Conservation (phyloP, 2,329 filamentous ascomycete species). For the Knoxdaviesia proteae region DNA sequence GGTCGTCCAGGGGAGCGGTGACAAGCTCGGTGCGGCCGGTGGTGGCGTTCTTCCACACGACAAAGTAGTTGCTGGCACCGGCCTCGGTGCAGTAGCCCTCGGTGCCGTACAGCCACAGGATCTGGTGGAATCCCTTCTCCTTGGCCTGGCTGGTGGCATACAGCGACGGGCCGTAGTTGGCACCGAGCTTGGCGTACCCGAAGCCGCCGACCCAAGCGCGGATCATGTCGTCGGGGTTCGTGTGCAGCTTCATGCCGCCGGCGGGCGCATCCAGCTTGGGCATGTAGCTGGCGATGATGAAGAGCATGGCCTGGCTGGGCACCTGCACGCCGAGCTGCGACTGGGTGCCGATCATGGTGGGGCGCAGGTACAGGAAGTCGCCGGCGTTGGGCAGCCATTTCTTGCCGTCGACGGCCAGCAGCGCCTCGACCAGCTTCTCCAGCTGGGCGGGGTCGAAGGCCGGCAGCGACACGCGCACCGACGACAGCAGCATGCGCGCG, state of each 20-base stretch:
- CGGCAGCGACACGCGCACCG: constrained; percentile 51
- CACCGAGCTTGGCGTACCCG: constrained; percentile 78
- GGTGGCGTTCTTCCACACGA: constrained; percentile 51
- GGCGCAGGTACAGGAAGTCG: constrained; percentile 64
- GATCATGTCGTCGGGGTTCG: constrained; percentile 61
- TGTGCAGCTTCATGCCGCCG: constrained; percentile 53
- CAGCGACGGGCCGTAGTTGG: constrained; percentile 77
- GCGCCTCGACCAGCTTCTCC: constrained; percentile 49
- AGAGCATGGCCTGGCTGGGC: constrained; percentile 71
- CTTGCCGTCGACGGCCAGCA: constrained; percentile 51
- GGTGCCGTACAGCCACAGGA: constrained; percentile 78
- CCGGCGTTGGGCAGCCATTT: constrained; percentile 64
- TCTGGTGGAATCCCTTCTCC: constrained; percentile 59
- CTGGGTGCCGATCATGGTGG: constrained; percentile 70
- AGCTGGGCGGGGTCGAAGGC: constrained; percentile 50
- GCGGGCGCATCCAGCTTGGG: constrained; percentile 27
- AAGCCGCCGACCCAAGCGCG: constrained; percentile 88
- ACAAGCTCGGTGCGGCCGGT: constrained; percentile 45
- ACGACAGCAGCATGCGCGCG: constrained; percentile 38
- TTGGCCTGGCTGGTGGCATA: constrained; percentile 59
- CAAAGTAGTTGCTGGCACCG: constrained; percentile 80
- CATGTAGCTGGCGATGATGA: constrained; percentile 52
- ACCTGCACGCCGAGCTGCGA: constrained; percentile 60
- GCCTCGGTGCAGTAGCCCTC: constrained; percentile 72
- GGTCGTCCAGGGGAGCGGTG: constrained; percentile 65